Evolutionary conservation across 768 basidiomycete species (phyloP).

Genomic region (Lentinula lateritia): DNA sequence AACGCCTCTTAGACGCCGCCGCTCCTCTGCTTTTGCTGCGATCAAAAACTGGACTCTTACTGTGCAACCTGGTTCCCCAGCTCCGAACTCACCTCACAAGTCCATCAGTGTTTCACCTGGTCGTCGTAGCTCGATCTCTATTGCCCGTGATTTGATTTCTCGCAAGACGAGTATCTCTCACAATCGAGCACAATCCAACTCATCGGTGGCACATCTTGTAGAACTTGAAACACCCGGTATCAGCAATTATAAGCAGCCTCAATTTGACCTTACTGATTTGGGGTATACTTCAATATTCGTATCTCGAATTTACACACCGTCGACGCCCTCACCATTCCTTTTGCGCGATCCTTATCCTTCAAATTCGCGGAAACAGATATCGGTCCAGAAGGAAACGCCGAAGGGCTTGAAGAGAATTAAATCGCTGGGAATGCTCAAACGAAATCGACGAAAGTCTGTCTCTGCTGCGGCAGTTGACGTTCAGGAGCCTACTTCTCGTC

Average conservation of each 20-base stretch:
- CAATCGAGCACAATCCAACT: constrained; percentile 23
- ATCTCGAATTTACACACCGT: constrained; percentile 47
- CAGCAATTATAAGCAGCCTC: constrained; percentile 30
- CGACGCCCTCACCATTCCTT: constrained; percentile 30
- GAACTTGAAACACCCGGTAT: constrained; percentile 32
- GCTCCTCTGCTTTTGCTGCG: constrained; percentile 21
- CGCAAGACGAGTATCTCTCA: constrained; percentile 31
- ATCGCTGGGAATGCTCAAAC: constrained; percentile 45
- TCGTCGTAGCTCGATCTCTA: not conserved
- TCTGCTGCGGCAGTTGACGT: constrained; percentile 13
- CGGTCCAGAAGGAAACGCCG: constrained; percentile 13
- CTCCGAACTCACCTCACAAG: constrained; percentile 24
- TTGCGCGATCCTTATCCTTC: constrained; percentile 15
- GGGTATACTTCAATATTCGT: constrained; percentile 68
- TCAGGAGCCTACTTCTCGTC: constrained; percentile 18
- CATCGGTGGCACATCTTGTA: constrained; percentile 39
- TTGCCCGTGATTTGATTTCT: constrained; percentile 1
- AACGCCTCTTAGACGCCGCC: constrained; percentile 28
- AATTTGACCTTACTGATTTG: constrained; percentile 49
- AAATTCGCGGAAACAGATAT: constrained; percentile 13
- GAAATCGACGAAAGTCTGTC: constrained; percentile 32
- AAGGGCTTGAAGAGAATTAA: constrained; percentile 39
- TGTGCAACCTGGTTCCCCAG: constrained; percentile 68
- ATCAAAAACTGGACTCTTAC: constrained; percentile 60
- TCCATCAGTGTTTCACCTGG: not conserved